Percentiles rank a stretch among this genome's conserved stretches.
Conservation (phyloP, 805 yeast species). For the Pichia manshurica region DNA sequence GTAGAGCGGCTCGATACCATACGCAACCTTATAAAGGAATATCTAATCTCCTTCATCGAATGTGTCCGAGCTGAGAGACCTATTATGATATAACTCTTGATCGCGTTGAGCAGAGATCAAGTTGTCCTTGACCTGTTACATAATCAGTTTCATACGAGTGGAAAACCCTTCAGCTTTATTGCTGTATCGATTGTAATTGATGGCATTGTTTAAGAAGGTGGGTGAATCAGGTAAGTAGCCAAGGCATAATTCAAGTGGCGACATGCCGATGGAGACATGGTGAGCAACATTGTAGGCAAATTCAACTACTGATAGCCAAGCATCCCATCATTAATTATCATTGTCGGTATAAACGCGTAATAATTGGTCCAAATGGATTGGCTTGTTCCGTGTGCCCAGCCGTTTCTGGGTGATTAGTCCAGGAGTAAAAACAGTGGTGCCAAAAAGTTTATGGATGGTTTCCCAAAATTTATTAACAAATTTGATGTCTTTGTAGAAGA, state of each 20-base stretch:
- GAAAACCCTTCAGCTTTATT: not conserved
- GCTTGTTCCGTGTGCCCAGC: slow-evolving; percentile 8
- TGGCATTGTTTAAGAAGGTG: not conserved
- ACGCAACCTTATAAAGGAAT: too few species aligned
- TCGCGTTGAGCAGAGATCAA: too few species aligned
- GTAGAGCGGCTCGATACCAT: too few species aligned
- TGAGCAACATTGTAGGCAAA: slow-evolving; percentile 6
- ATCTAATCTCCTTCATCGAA: too few species aligned
- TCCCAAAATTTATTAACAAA: slow-evolving; percentile 10
- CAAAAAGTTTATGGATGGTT: slow-evolving; percentile 2
- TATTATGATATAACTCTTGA: too few species aligned
- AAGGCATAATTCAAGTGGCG: not conserved
- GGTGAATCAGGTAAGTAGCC: slow-evolving; percentile 1
- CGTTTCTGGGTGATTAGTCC: slow-evolving; percentile 9
- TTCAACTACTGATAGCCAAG: not conserved
- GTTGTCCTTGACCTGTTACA: too few species aligned
- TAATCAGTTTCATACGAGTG: too few species aligned
- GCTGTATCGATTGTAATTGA: not conserved
- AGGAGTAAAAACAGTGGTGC: slow-evolving; percentile 2
- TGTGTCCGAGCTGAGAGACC: too few species aligned
- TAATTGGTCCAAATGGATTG: not conserved
- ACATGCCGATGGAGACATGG: not conserved
- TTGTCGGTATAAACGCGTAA: not conserved
- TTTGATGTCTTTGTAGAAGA: slow-evolving; percentile 7
- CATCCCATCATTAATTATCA: slow-evolving; percentile 2